phyloP scores from a whole-genome alignment of 2,329 filamentous ascomycete species.

The Chalara sp. region DNA sequence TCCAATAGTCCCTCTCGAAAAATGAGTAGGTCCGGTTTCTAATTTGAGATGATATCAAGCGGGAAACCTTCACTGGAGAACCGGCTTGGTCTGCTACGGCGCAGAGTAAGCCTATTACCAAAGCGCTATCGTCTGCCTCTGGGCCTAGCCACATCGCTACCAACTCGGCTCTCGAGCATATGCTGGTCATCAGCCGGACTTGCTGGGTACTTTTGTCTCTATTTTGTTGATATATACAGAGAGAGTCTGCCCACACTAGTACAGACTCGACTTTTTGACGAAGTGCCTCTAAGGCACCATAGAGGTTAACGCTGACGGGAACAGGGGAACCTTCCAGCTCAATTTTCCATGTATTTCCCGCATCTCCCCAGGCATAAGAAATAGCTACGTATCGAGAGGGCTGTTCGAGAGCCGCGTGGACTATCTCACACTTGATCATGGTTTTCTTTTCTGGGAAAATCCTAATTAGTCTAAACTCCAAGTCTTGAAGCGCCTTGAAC shows the following conservation, averaged over 20 bases:
- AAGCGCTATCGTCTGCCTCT: slow-evolving; percentile 15
- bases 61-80: slow-evolving; percentile 1
- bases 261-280: slow-evolving; percentile 7
- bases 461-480: slow-evolving; percentile 6
- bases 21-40: slow-evolving; percentile 12
- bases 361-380: slow-evolving; percentile 29
- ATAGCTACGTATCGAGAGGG: slow-evolving; percentile 23
- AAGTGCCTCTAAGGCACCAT: slow-evolving; percentile 15
- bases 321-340: slow-evolving; percentile 10
- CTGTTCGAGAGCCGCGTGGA: slow-evolving; percentile 8
- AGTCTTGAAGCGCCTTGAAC: too few species aligned
- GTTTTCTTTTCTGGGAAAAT: slow-evolving; percentile 12
- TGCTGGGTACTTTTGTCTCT: slow-evolving; percentile 14
- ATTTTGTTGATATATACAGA: slow-evolving; percentile 21
- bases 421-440: slow-evolving; percentile 12
- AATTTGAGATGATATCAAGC: slow-evolving; percentile 8
- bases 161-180: slow-evolving; percentile 16
- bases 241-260: slow-evolving; percentile 20
- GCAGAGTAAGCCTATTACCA: slow-evolving; percentile 21
- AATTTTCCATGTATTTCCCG: slow-evolving; percentile 13
- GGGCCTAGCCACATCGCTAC: slow-evolving; percentile 23
- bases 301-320: slow-evolving; percentile 14
- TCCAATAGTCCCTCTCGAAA: slow-evolving; percentile 32
- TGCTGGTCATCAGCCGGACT: slow-evolving; percentile 18
- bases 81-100: slow-evolving; percentile 1